phyloP scores from a whole-genome alignment of 495 filamentous ascomycete genomes.

The Niebla homalea region DNA sequence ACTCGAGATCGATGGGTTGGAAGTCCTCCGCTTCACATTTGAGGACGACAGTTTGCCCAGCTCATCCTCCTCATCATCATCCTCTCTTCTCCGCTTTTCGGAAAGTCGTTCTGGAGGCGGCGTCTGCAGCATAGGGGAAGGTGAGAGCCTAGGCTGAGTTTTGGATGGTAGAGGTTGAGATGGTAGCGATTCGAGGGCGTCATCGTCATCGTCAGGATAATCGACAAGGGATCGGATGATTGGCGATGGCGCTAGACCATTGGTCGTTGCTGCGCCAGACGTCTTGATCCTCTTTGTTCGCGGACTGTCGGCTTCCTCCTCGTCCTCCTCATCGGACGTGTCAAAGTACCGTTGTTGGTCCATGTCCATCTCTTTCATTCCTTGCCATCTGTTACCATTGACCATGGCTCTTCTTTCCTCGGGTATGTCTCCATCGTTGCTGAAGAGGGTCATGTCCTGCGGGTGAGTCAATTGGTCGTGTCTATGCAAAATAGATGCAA shows the following conservation, averaged over 20 bases:
- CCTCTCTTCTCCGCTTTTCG: constrained; percentile 82
- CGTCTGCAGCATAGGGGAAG: constrained; percentile 24
- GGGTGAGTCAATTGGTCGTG: constrained; percentile 69
- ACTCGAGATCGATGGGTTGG: constrained; percentile 19
- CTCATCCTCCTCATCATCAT: constrained; percentile 69
- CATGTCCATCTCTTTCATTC: constrained; percentile 71
- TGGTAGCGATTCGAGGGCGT: constrained; percentile 24
- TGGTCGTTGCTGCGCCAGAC: constrained; percentile 15
- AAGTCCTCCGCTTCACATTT: constrained; percentile 48
- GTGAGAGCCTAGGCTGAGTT: constrained; percentile 22
- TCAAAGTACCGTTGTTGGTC: constrained; percentile 94
- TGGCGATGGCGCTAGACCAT: constrained; percentile 30
- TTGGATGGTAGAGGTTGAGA: constrained; percentile 13
- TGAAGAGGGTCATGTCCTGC: constrained; percentile 40
- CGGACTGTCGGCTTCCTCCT: constrained; percentile 35
- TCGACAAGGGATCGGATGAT: constrained; percentile 68
- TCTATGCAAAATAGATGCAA: constrained; percentile 55
- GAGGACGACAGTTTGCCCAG: constrained; percentile 54
- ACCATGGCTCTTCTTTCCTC: constrained; percentile 34
- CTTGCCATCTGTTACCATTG: constrained; percentile 61
- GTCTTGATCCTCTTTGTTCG: constrained; percentile 8
- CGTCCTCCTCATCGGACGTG: constrained; percentile 75
- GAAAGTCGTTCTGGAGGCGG: constrained; percentile 66
- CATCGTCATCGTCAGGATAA: constrained; percentile 76
- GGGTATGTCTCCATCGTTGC: constrained; percentile 35